Evolutionary conservation across 768 basidiomycete species (phyloP), one percentile per base, ranked within the genome.

Genomic region (Termitomyces sp.): DNA sequence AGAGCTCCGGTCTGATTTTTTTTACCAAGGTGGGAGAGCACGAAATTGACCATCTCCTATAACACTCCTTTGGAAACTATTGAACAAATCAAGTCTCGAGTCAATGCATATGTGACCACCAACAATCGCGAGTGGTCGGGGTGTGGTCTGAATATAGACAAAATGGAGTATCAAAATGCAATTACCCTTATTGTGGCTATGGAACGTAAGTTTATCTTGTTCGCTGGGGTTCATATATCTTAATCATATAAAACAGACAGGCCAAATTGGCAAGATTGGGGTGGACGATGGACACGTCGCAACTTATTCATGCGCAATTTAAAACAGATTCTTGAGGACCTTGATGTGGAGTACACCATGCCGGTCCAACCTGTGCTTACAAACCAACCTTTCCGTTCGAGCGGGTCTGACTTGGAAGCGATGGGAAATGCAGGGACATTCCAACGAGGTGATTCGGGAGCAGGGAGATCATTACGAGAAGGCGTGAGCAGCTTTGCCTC

Each of bases 191-290:
- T 80, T 46, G 79, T 91, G 53, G 82, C 82, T 35, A 79, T 92
- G 69, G 89, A 92, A 71, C 90, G 88, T 83, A 71, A 70, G 86
- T 78, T 23, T 20, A 7, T 43, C 50, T 12, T 49, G 40, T 18
- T 44, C 33, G 32, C 51, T 20, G 28, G 8, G 40, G 10, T 30
- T 53, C 16, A 23, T 30, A 0, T 30, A 14, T 43, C 5, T 20
- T 26, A 30, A 53, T 52, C 16, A 9, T 12, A 13, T 36, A 30
- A 20, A 53, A 30, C 18, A 54, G 87, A 91, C 71, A 84, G 87
- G 55, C 80, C 85, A 40, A 91, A 90, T 67, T 93, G 90, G 91
- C 91, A 92, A 68, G 89, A 92, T 67, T 93, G 90, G 90, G 89
- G 88, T 50, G 91, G 83, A 20, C 78, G 89, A 58, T 91, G 88